Evolutionary conservation across 2,329 filamentous ascomycete species (phyloP), one percentile per base, ranked within the genome.

Genomic region (Nothophoma quercina): DNA sequence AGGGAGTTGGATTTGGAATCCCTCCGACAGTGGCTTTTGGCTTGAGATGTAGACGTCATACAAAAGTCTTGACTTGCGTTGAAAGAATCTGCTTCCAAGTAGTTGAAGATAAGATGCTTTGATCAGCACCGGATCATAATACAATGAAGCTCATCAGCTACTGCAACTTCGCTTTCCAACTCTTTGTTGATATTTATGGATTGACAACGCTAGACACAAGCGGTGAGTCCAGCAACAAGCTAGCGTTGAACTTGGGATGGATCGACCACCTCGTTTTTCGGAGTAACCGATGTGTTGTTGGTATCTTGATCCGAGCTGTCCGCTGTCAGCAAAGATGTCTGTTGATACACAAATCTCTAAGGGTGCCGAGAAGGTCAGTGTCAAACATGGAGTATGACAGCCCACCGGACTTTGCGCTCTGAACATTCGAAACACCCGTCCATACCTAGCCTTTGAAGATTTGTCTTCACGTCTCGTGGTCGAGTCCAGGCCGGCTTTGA

Each of bases 1-100:
- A 15, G 36, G 23, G 23, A 25, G 8, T 28, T 32, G 7, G 22
- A 53, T 48, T 53, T 47, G 43, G 43, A 53, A 53, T 47, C 5
- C 16, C 8, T 43, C 15, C 13, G 32, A 43, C 28, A 16, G 38
- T 36, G 18, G 38, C 46, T 42, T 30, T 19, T 9, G 35, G 16
- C 19, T 32, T 18, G 26, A 33, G 22, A 16, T 25, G 13, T 52
- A 26, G 32, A 13, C 50, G 38, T 43, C 32, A 43, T 43, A 21
- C n/a, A 16, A 26, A 16, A 39, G 15, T 35, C 12, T 15, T 26
- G 35, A 6, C 28, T 16, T 30, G 4, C 28, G 15, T 19, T 9
- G 15, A 32, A 12, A 16, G 6, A 9, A 15, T 4, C 13, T 18
- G 32, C 8, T 10, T 26, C 15, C 8, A 4, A 28, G 38, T 10